Percentiles rank a stretch among this genome's conserved stretches.
Conservation (phyloP, 2,329 filamentous ascomycete species). For the Pestalotiopsis sp. region DNA sequence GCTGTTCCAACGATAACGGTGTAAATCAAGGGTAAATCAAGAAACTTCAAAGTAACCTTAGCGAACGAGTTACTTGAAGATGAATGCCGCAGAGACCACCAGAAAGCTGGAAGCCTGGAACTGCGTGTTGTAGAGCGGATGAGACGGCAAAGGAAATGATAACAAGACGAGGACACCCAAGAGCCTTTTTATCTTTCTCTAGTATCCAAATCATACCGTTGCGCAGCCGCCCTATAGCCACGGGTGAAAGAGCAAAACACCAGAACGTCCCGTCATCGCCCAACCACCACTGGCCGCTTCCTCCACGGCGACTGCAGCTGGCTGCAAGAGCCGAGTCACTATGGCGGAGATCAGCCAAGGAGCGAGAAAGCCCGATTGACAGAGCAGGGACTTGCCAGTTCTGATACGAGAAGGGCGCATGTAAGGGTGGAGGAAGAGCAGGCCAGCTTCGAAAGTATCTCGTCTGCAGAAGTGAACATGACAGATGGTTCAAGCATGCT, state of each 20-base stretch:
- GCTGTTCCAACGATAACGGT: constrained; percentile 7
- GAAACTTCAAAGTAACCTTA: constrained; percentile 29
- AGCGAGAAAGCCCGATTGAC: neutral
- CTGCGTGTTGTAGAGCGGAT: neutral
- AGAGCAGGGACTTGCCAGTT: constrained; percentile 10
- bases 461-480: neutral
- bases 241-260: constrained; percentile 16
- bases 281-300: constrained; percentile 11
- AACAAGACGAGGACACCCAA: constrained; percentile 15
- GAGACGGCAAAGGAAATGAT: constrained; percentile 17
- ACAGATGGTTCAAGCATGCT: neutral
- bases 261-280: constrained; percentile 20
- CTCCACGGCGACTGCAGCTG: constrained; percentile 12
- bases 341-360: constrained; percentile 12
- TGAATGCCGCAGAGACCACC: constrained; percentile 10
- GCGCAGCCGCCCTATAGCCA: constrained; percentile 4
- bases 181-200: constrained; percentile 23
- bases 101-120: neutral
- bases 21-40: constrained; percentile 8
- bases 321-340: constrained; percentile 13
- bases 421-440: neutral
- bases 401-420: constrained; percentile 19
- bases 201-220: constrained; percentile 15
- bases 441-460: neutral
- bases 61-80: constrained; percentile 29